Evolutionary conservation across 2,329 filamentous ascomycete genomes (phyloP).

Genomic region (Albophoma yamanashiensis): DNA sequence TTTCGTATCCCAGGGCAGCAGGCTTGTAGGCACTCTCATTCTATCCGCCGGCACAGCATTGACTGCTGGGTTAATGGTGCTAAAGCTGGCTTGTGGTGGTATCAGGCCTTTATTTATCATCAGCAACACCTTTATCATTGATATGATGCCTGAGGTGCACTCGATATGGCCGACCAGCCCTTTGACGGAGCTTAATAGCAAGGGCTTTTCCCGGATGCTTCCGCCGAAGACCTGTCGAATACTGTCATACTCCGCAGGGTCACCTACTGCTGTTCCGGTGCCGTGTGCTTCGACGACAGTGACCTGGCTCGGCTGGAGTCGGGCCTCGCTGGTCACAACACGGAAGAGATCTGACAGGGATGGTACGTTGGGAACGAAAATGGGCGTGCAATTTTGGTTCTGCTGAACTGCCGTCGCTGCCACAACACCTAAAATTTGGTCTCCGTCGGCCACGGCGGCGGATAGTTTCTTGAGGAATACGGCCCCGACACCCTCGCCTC

Average conservation of each 20-base stretch:
- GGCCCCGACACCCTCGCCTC: slow-evolving; percentile 34
- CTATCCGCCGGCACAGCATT: not conserved
- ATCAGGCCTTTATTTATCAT: slow-evolving; percentile 22
- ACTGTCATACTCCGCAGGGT: slow-evolving; percentile 31
- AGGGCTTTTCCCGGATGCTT: slow-evolving; percentile 4
- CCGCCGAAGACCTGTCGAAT: slow-evolving; percentile 5
- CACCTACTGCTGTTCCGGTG: slow-evolving; percentile 40
- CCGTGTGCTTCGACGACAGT: slow-evolving; percentile 34
- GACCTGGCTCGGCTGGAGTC: slow-evolving; percentile 6
- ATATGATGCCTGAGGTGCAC: slow-evolving; percentile 28
- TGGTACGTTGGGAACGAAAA: slow-evolving; percentile 26
- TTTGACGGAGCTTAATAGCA: slow-evolving; percentile 13
- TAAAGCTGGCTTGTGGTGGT: slow-evolving; percentile 22
- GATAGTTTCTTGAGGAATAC: slow-evolving; percentile 37
- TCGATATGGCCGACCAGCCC: slow-evolving; percentile 15
- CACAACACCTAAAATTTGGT: slow-evolving; percentile 31
- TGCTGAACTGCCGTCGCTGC: slow-evolving; percentile 26
- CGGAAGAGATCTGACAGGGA: slow-evolving; percentile 3
- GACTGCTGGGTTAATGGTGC: slow-evolving; percentile 15
- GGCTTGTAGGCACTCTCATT: slow-evolving; percentile 11
- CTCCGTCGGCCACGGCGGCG: slow-evolving; percentile 33
- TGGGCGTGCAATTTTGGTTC: slow-evolving; percentile 28
- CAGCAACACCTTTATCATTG: slow-evolving; percentile 36
- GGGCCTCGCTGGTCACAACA: slow-evolving; percentile 20
- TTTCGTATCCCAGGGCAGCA: slow-evolving; percentile 10